These are phyloP conservation scores for Nigrospora sphaerica DNA, from an alignment of 2,329 filamentous ascomycete species.

Conservation along the genomic window DNA sequence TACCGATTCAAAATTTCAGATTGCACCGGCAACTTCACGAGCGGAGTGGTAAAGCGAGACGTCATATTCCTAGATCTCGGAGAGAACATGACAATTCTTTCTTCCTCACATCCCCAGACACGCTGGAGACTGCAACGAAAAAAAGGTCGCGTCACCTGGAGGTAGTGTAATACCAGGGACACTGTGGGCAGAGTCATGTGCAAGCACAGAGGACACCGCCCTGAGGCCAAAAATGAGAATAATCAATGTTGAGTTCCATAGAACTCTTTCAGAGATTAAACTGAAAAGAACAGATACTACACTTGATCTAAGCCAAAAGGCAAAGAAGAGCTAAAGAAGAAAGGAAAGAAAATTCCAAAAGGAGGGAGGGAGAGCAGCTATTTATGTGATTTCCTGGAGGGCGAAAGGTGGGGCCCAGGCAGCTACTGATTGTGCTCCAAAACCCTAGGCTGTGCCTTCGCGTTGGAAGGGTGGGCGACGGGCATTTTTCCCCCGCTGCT, in stretches of 20 bases:
- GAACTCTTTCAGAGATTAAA: slow-evolving; percentile 52
- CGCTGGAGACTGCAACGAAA: slow-evolving; percentile 45
- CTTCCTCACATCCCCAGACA: slow-evolving; percentile 43
- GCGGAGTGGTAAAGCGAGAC: too few relatives aligned
- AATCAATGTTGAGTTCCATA: slow-evolving; percentile 35
- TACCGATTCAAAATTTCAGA: too few relatives aligned
- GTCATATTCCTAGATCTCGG: too few relatives aligned
- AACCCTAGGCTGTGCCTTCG: too few relatives aligned
- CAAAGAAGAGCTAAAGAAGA: slow-evolving; percentile 32
- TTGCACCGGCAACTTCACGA: too few relatives aligned
- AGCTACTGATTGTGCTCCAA: not conserved
- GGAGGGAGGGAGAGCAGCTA: slow-evolving; percentile 1
- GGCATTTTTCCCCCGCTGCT: too few relatives aligned
- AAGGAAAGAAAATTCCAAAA: slow-evolving; percentile 6
- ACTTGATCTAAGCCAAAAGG: slow-evolving; percentile 19
- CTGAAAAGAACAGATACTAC: slow-evolving; percentile 67
- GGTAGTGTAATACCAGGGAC: slow-evolving; percentile 59
- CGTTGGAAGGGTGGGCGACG: too few relatives aligned
- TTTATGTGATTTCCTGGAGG: slow-evolving; percentile 2
- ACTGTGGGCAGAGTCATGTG: slow-evolving; percentile 49
- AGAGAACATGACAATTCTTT: not conserved
- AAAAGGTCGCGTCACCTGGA: slow-evolving; percentile 49
- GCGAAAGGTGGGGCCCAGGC: not conserved
- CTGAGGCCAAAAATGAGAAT: slow-evolving; percentile 54
- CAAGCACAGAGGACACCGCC: slow-evolving; percentile 51